Base-by-base conservation (phyloP, 2,329 filamentous ascomycete genomes). In the Botrytis squamosa region DNA sequence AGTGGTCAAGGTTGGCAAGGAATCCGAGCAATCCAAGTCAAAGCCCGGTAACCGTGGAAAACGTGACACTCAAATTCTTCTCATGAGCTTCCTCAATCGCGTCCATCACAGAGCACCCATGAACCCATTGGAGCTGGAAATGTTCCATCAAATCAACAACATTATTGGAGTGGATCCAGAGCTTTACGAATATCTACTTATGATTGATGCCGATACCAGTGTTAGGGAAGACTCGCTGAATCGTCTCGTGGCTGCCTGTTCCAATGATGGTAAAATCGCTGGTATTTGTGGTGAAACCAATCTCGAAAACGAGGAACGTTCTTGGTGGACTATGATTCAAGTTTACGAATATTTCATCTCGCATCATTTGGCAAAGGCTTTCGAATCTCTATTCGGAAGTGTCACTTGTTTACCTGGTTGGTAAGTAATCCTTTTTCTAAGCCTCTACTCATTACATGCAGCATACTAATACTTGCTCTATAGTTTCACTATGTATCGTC, bases 261-360 rank as follows among this genome's bases (percentile, higher is more conserved):
- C 93, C 77, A 95, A 98, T 80, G 94, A 99, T 82, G 91, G 94
- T 46, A 97, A 97, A 85, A 97, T 99, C 84, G 94, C 93, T 38
- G 96, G 95, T 84, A 98, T 98, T 75, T 99, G 96, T 82, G 96
- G 96, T 81, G 96, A 99, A 83, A 99, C 96, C 2, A 96, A 92
- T 83, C 86, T 99, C 80, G 93, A 98, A 82, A 99, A 99, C 80
- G 95, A 98, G 82, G 94, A 98, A 79, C 89, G 91, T 77, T 95
- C 91, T 80, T 98, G 95, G 94, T 97, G 94, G 93, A 99, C 96
- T 20, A 99, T 99, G 96, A 99, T 99, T 80, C 96, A 99, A 83
- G 96, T 99, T 77, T 99, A 99, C 85, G 96, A 99, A 83, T 99
- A 99, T 86, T 99, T 95, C 83, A 99, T 99, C 81, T 98, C 96